Evolutionary conservation across 2,329 filamentous ascomycete genomes (phyloP).

Genomic region (Huntiella savannae): DNA sequence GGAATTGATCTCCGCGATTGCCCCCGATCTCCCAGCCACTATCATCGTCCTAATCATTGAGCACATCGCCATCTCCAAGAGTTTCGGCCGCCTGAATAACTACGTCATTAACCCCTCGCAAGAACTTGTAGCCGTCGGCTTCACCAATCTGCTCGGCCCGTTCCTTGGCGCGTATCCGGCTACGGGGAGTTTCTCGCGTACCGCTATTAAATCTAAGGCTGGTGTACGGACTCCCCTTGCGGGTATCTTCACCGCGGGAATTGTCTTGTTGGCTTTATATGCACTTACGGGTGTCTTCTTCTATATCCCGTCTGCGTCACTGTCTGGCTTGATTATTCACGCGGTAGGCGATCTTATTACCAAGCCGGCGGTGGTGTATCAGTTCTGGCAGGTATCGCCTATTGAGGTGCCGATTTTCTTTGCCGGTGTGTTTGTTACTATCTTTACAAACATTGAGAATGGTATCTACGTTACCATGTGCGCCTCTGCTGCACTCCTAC

Average conservation of each 20-base stretch:
- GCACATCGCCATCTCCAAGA: conserved; percentile 69
- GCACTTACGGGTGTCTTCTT: conserved; percentile 69
- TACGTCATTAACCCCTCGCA: conserved; percentile 66
- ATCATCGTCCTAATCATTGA: conserved; percentile 80
- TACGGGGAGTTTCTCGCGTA: conserved; percentile 78
- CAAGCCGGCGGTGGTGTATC: conserved; percentile 62
- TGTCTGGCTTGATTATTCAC: conserved; percentile 77
- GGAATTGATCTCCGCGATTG: conserved; percentile 48
- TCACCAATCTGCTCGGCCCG: conserved; percentile 54
- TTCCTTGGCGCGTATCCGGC: conserved; percentile 72
- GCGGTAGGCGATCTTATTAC: conserved; percentile 76
- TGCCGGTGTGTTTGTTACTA: conserved; percentile 61
- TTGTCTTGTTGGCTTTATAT: conserved; percentile 72
- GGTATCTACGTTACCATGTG: conserved; percentile 78
- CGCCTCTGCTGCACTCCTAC: conserved; percentile 55
- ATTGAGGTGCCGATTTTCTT: conserved; percentile 74
- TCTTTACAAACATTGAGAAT: conserved; percentile 67
- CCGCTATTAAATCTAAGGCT: conserved; percentile 86
- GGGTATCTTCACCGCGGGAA: conserved; percentile 63
- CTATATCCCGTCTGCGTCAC: conserved; percentile 61
- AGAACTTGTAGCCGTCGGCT: conserved; percentile 58
- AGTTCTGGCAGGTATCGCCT: conserved; percentile 74
- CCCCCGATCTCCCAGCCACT: conserved; percentile 56
- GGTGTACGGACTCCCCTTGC: conserved; percentile 75
- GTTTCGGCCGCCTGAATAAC: conserved; percentile 63